phyloP scores from a whole-genome alignment of 371 early-diverging fungal genomes.

The Actinomortierella ambigua region DNA sequence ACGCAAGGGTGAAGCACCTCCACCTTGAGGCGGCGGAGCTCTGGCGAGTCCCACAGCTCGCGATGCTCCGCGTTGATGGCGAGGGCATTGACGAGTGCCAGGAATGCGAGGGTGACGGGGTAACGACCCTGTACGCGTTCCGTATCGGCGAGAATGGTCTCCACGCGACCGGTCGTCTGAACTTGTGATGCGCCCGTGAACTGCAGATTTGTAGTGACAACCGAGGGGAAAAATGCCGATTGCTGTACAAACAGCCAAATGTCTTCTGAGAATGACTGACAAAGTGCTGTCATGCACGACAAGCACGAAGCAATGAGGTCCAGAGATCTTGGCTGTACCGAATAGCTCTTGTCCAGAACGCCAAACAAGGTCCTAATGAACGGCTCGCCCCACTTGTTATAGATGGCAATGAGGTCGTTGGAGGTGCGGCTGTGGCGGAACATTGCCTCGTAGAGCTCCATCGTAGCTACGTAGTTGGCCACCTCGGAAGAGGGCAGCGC shows the following conservation, averaged over 20 bases:
- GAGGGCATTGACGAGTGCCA: constrained; percentile 24
- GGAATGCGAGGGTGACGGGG: constrained; percentile 30
- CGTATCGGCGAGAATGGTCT: constrained; percentile 15
- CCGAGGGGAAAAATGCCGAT: constrained; percentile 33
- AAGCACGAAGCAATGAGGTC: constrained; percentile 34
- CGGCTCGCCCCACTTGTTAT: constrained; percentile 7
- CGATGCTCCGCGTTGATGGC: constrained; percentile 21
- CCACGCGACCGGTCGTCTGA: constrained; percentile 30
- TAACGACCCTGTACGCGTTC: constrained; percentile 37
- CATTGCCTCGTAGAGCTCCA: constrained; percentile 19
- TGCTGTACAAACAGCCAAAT: constrained; percentile 40
- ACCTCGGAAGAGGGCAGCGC: constrained; percentile 8
- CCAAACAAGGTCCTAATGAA: constrained; percentile 34
- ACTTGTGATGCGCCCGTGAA: constrained; percentile 28
- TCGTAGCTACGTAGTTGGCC: constrained; percentile 21
- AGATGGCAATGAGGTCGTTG: constrained; percentile 12
- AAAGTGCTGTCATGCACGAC: constrained; percentile 23
- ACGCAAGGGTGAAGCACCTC: constrained; percentile 40
- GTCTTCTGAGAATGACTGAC: constrained; percentile 27
- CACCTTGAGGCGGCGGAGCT: constrained; percentile 33
- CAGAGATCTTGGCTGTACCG: constrained; percentile 27
- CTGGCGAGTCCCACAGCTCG: constrained; percentile 40
- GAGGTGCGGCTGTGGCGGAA: constrained; percentile 18
- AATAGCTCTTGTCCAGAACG: constrained; percentile 36
- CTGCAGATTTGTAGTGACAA: constrained; percentile 38